phyloP scores from a whole-genome alignment of 495 filamentous ascomycete genomes.

The Achaetomiella virescens region DNA sequence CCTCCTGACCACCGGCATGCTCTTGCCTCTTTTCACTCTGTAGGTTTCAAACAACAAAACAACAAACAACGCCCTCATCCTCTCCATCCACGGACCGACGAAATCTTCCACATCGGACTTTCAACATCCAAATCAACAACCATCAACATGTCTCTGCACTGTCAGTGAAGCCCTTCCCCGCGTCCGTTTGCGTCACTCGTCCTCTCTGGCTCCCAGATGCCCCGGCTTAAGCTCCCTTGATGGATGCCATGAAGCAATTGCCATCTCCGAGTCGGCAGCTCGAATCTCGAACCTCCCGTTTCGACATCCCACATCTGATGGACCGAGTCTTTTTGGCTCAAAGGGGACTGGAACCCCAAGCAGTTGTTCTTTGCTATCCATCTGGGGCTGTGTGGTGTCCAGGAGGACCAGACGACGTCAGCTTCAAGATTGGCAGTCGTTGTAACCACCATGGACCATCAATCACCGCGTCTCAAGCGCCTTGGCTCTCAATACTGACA shows the following conservation, averaged over 20 bases:
- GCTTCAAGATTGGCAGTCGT: background rate
- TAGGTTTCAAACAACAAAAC: background rate
- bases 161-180: constrained; percentile 32
- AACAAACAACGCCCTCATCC: constrained; percentile 5
- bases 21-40: constrained; percentile 3
- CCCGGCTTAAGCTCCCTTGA: no score
- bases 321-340: background rate
- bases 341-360: no score
- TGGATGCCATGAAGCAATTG: background rate
- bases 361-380: background rate
- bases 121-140: constrained; percentile 4
- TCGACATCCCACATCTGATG: background rate
- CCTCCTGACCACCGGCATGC: constrained; percentile 1
- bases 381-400: background rate
- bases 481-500: constrained; percentile 19
- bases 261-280: background rate
- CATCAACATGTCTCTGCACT: constrained; percentile 53
- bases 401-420: background rate
- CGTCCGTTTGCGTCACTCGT: background rate
- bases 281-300: background rate
- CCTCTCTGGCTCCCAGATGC: background rate
- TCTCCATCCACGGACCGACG: background rate
- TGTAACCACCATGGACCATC: background rate
- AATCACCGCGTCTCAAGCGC: background rate
- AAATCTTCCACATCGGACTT: background rate